Conservation (phyloP, 2,329 filamentous ascomycete species). For the Clonostachys chloroleuca region DNA sequence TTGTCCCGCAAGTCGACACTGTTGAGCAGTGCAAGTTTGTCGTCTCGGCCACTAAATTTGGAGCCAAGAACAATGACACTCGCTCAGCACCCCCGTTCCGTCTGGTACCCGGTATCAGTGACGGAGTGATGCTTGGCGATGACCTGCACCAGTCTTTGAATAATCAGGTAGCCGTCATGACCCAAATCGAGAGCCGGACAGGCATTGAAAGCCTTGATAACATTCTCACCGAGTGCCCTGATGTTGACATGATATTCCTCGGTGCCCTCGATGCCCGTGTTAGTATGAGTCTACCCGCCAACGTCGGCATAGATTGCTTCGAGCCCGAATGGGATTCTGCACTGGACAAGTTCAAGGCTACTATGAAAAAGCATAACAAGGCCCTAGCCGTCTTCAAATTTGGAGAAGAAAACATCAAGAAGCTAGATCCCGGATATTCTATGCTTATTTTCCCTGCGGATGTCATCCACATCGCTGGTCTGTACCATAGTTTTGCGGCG, state of each 20-base stretch:
- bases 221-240: conserved; percentile 37
- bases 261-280: conserved; percentile 36
- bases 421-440: too few species aligned
- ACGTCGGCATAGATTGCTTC: conserved; percentile 14
- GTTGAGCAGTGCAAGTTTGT: conserved; percentile 38
- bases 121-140: too few species aligned
- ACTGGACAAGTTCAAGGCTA: conserved; percentile 26
- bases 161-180: conserved; percentile 40
- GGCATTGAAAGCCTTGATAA: conserved; percentile 26
- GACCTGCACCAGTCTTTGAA: conserved; percentile 31
- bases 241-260: conserved; percentile 40
- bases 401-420: too few species aligned
- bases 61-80: conserved; percentile 27
- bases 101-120: conserved; percentile 28
- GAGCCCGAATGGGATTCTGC: conserved; percentile 37
- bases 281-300: conserved; percentile 33
- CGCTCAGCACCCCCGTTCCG: conserved; percentile 41
- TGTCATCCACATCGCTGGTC: too few species aligned
- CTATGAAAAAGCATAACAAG: conserved; percentile 39
- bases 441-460: too few species aligned
- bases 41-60: conserved; percentile 36
- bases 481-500: too few species aligned
- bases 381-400: conserved; percentile 23
- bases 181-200: conserved; percentile 36
- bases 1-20: conserved; percentile 41